Evolutionary conservation across 768 basidiomycete genomes (phyloP), one percentile per base, ranked within the genome.

Genomic region (Chalciporus chontae): DNA sequence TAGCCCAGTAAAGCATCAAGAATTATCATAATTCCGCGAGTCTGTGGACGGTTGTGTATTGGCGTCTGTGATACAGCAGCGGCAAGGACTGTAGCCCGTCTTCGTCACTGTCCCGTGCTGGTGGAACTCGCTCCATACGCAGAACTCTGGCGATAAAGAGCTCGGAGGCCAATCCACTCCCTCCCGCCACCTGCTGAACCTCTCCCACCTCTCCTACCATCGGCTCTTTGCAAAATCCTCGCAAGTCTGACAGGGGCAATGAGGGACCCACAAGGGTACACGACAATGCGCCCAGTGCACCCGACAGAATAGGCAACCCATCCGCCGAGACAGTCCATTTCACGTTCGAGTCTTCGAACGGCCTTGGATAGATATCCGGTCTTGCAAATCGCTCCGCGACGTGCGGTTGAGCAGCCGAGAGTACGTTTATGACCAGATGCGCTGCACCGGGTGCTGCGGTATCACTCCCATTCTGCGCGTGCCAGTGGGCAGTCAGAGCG

Each of bases 121-220:
- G 37, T 40, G 59, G 59, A 0, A 67, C 67, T 55, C 75, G 73
- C 53, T 78, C 74, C 38, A 93, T 84, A 23, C 81, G 69, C 26
- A 81, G 67, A 10, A 94, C 90, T n/a, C 76, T 72, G 13, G 89
- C 91, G 53, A 94, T 81, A 67, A 91, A 93, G 37, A 94, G 69
- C 71, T 92, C 85, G 34, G 84, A 87, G 58, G 63, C 72, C 44
- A 71, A 61, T 7, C 71, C 74, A 10, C 63, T 61, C 47, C 55
- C 64, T 21, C 61, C 60, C 54, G 66, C 66, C 23, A 40, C 51
- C 37, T 55, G 51, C 40, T 51, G 45, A 1, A 53, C 59, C 19
- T 58, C 53, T 15, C 19, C 48, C 7, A 39, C 44, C 19, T 45
- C 52, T 23, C 55, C 40, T 19, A 53, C 23, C 37, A 60, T 40